Evolutionary conservation across 1,284 basidiomycete species (phyloP).

Genomic region (Trichosporon coremiiforme): DNA sequence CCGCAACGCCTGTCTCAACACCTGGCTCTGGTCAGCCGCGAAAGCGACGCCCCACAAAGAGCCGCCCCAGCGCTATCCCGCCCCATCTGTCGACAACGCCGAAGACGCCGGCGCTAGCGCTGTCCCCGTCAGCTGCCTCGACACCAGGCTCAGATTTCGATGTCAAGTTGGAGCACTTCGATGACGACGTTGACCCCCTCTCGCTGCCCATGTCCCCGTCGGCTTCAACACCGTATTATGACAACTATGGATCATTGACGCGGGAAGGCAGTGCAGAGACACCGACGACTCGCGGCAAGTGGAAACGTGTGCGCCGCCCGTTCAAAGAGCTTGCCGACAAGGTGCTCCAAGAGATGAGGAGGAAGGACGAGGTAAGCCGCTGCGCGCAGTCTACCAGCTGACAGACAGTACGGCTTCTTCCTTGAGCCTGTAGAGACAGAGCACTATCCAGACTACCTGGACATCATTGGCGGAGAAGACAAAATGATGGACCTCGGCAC

Average conservation of each 20-base stretch:
- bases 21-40: conserved; percentile 21
- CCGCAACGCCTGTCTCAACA: conserved; percentile 27
- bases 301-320: conserved; percentile 49
- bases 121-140: conserved; percentile 3
- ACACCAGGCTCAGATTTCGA: conserved; percentile 23
- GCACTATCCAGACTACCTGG: conserved; percentile 52
- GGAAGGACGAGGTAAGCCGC: conserved; percentile 48
- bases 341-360: conserved; percentile 46
- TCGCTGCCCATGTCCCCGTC: conserved; percentile 27
- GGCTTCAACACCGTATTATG: not conserved
- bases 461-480: conserved; percentile 51
- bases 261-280: conserved; percentile 25
- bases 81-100: conserved; percentile 30
- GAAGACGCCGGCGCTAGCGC: conserved; percentile 17
- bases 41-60: conserved; percentile 28
- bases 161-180: conserved; percentile 27
- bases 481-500: conserved; percentile 57
- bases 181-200: conserved; percentile 30
- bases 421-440: conserved; percentile 51
- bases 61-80: conserved; percentile 30
- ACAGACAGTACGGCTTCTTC: conserved; percentile 50
- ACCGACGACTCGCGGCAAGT: conserved; percentile 35
- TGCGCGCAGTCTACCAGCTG: too few species aligned
- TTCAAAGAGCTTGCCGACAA: conserved; percentile 48
- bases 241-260: not conserved